Percentiles rank a stretch among this genome's conserved stretches.
These are phyloP conservation scores for Boechera divaricarpa DNA, from an alignment of 345 rosid species.

Conservation along the genomic window DNA sequence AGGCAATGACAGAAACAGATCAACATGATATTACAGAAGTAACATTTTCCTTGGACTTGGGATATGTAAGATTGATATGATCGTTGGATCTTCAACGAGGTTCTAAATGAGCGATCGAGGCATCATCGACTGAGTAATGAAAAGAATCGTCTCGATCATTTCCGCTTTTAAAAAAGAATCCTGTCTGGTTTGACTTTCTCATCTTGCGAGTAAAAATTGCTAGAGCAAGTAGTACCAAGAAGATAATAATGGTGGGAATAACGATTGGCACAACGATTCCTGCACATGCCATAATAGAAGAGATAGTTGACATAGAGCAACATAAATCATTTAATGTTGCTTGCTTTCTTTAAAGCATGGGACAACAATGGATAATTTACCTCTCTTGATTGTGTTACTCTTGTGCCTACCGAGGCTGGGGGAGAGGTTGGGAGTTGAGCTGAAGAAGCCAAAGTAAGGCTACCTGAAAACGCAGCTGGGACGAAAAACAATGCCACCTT, in stretches of 20 bases:
- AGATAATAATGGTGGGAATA: neutral
- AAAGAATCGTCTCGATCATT: too few relatives aligned
- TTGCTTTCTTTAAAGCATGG: neutral
- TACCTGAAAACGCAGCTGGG: too few relatives aligned
- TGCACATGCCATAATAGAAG: neutral
- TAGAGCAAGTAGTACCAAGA: slow-evolving; percentile 1
- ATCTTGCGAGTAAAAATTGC: neutral
- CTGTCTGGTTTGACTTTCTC: neutral
- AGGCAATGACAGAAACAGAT: too few relatives aligned
- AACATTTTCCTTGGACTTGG: too few relatives aligned
- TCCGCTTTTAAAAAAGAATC: too few relatives aligned
- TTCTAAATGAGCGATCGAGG: too few relatives aligned
- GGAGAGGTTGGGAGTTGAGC: too few relatives aligned
- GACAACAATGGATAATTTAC: neutral
- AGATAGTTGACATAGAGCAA: neutral
- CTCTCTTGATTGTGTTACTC: slow-evolving; percentile 13
- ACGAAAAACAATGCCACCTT: neutral
- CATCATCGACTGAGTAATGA: too few relatives aligned
- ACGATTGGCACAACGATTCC: neutral
- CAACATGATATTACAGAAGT: too few relatives aligned
- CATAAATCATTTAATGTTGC: neutral
- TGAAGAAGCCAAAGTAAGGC: too few relatives aligned
- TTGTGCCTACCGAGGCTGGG: neutral
- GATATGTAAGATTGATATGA: too few relatives aligned
- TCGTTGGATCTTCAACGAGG: too few relatives aligned